These are phyloP conservation scores for Metahyphopichia silvanorum DNA, from an alignment of 805 yeast species.

Conservation along the genomic window DNA sequence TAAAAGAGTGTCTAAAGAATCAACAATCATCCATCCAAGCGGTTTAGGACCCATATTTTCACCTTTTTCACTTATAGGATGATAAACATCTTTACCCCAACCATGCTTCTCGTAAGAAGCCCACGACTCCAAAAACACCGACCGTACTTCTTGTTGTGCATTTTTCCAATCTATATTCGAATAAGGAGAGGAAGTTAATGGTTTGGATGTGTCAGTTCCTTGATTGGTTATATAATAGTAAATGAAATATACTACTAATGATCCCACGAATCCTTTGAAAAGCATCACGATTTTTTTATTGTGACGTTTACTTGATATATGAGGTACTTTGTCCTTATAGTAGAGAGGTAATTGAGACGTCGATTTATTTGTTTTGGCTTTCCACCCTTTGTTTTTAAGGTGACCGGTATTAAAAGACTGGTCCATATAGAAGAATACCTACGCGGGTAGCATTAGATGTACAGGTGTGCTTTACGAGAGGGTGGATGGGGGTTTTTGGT, in stretches of 20 bases:
- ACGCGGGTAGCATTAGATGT: no score
- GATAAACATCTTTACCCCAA: conserved; percentile 81
- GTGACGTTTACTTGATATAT: conserved; percentile 3
- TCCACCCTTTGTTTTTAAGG: conserved; percentile 17
- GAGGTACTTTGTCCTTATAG: conserved; percentile 32
- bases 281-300: conserved; percentile 29
- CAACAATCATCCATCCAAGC: conserved; percentile 91
- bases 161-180: conserved; percentile 40
- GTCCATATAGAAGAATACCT: no score
- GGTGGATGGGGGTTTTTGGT: no score
- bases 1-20: conserved; percentile 77
- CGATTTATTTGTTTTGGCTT: conserved; percentile 11
- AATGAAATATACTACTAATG: conserved; percentile 39
- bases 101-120: conserved; percentile 67
- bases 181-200: conserved; percentile 1
- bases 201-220: conserved; percentile 5
- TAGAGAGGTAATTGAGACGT: conserved; percentile 23
- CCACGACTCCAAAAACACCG: conserved; percentile 78
- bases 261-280: conserved; percentile 38
- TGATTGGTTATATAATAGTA: conserved; percentile 18
- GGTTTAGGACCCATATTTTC: conserved; percentile 78
- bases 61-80: conserved; percentile 61
- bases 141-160: conserved; percentile 56
- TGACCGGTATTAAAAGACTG: no score
- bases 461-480: no score